phyloP scores from a whole-genome alignment of 495 filamentous ascomycete genomes.

The Hypoxylon rickii region DNA sequence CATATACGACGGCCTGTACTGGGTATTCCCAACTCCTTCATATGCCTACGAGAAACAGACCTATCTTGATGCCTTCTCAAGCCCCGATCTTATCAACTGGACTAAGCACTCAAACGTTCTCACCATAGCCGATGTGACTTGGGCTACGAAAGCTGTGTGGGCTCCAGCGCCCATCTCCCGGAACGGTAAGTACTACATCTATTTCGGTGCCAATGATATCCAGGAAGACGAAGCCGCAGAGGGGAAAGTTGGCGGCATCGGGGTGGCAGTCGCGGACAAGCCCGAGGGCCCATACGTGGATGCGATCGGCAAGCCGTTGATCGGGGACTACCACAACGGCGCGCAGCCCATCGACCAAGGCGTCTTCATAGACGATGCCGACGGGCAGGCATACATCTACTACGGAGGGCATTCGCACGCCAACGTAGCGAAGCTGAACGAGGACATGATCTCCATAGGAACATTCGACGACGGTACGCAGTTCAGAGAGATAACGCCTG shows the following conservation, averaged over 20 bases:
- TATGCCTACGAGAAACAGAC: conserved; percentile 47
- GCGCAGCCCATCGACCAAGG: conserved; percentile 57
- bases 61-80: conserved; percentile 58
- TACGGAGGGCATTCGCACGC: conserved; percentile 55
- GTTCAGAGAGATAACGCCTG: conserved; percentile 49
- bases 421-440: conserved; percentile 48
- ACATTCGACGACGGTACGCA: conserved; percentile 36
- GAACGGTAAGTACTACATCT: conserved; percentile 56
- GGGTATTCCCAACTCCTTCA: conserved; percentile 58
- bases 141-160: conserved; percentile 54
- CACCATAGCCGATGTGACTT: conserved; percentile 45
- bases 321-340: conserved; percentile 44
- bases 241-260: conserved; percentile 44
- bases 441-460: conserved; percentile 50
- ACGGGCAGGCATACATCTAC: conserved; percentile 55
- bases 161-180: conserved; percentile 53
- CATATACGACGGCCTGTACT: conserved; percentile 53
- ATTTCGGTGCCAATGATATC: conserved; percentile 54
- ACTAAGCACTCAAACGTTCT: conserved; percentile 51
- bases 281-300: conserved; percentile 55
- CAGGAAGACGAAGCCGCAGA: conserved; percentile 20
- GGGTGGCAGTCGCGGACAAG: conserved; percentile 48
- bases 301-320: conserved; percentile 48
- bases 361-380: conserved; percentile 52
- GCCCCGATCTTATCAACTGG: conserved; percentile 43